Conservation (phyloP, 805 yeast species). For the Hyphopichia homilentoma region DNA sequence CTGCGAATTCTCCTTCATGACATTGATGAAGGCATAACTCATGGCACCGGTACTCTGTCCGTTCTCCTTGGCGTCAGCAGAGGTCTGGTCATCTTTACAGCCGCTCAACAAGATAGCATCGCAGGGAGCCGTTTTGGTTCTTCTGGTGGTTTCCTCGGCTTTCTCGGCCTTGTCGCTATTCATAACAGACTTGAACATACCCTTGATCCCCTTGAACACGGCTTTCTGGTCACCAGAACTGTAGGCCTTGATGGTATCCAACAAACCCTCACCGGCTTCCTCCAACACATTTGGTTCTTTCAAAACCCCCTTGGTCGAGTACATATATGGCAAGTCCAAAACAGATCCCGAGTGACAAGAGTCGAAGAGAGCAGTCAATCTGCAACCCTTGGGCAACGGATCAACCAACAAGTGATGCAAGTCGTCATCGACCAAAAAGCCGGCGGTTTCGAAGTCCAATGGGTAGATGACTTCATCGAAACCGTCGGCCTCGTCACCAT, state of each 20-base stretch:
- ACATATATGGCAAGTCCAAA: constrained; percentile 73
- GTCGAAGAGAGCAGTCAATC: constrained; percentile 78
- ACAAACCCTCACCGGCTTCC: constrained; percentile 67
- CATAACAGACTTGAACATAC: constrained; percentile 14
- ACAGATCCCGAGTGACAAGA: constrained; percentile 87
- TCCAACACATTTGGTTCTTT: constrained; percentile 78
- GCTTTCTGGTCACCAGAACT: constrained; percentile 51
- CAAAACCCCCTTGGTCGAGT: constrained; percentile 78
- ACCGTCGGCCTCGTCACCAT: constrained; percentile 76
- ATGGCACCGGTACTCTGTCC: constrained; percentile 80
- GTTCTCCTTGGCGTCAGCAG: constrained; percentile 72
- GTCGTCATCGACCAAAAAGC: constrained; percentile 70
- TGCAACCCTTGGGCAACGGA: constrained; percentile 67
- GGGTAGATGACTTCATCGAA: constrained; percentile 72
- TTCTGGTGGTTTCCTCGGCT: constrained; percentile 40
- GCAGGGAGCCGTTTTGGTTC: constrained; percentile 65
- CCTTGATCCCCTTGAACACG: constrained; percentile 39
- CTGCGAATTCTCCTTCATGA: constrained; percentile 54
- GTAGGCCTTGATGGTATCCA: constrained; percentile 57
- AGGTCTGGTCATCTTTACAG: constrained; percentile 78
- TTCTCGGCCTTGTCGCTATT: constrained; percentile 16
- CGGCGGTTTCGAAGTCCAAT: constrained; percentile 62
- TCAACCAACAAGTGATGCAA: constrained; percentile 69
- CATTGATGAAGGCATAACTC: constrained; percentile 73
- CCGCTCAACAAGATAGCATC: constrained; percentile 77